phyloP scores from a whole-genome alignment of 192 early-diverging fungal species.

The Rhizophagus sp. region DNA sequence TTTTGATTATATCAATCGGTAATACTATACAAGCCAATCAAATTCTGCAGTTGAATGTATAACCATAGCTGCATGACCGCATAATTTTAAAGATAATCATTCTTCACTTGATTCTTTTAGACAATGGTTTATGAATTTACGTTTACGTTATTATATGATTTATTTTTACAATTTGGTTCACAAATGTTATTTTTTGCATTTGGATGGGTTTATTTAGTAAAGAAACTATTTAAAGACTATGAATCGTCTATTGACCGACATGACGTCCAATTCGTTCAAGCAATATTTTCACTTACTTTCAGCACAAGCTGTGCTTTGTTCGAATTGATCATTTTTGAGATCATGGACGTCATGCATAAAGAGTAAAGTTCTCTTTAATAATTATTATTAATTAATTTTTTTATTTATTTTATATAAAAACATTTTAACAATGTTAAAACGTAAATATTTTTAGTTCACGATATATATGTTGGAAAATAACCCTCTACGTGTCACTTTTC shows the following conservation, averaged over 20 bases:
- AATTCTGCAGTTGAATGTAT: too few species aligned
- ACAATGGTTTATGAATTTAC: constrained; percentile 23
- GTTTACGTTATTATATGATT: constrained; percentile 44
- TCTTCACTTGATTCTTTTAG: background rate
- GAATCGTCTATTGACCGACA: constrained; percentile 51
- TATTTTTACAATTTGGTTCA: constrained; percentile 58
- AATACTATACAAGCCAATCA: too few species aligned
- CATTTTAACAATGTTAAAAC: background rate
- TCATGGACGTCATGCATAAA: constrained; percentile 66
- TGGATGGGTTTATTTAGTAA: constrained; percentile 69
- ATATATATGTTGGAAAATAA: constrained; percentile 76
- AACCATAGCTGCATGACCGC: too few species aligned
- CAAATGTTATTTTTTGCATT: constrained; percentile 70
- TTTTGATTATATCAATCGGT: too few species aligned
- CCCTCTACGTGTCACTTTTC: constrained; percentile 64
- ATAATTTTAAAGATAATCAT: background rate
- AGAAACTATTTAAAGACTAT: constrained; percentile 70
- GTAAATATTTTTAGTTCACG: constrained; percentile 50
- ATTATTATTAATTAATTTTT: background rate
- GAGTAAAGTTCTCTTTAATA: constrained; percentile 36
- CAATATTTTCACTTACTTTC: constrained; percentile 76
- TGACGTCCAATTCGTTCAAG: constrained; percentile 53
- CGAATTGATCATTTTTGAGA: constrained; percentile 82
- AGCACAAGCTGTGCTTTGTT: constrained; percentile 78
- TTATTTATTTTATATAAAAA: background rate